These are phyloP conservation scores for Vicia sativa DNA, from an alignment of 306 rosid species.

Conservation along the genomic window DNA sequence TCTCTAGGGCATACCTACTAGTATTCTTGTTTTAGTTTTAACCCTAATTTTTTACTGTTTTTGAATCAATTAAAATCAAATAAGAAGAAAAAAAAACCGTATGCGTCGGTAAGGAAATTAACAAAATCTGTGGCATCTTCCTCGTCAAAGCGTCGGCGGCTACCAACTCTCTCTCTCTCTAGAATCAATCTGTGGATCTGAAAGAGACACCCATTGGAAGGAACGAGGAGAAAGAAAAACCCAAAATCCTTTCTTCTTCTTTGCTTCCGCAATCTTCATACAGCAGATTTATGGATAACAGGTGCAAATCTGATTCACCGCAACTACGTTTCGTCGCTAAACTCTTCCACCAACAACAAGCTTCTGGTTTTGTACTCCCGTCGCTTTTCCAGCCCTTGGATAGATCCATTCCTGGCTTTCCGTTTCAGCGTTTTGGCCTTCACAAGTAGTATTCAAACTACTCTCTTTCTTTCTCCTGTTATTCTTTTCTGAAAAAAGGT, in stretches of 20 bases:
- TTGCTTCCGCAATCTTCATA: constrained; percentile 14
- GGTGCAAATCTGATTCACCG: constrained; percentile 39
- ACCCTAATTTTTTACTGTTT: no score
- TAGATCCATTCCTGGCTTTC: constrained; percentile 48
- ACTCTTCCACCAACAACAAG: constrained; percentile 30
- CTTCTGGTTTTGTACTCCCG: constrained; percentile 14
- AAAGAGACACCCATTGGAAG: constrained; percentile 27
- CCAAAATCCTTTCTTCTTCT: constrained; percentile 29
- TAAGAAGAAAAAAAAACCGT: no score
- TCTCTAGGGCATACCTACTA: no score
- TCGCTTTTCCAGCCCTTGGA: constrained; percentile 45
- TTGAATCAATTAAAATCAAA: no score
- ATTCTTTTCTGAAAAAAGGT: constrained; percentile 32
- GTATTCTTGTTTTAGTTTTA: no score
- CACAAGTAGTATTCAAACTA: constrained; percentile 32
- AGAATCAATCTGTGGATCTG: constrained; percentile 25
- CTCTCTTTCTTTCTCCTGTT: constrained; percentile 7
- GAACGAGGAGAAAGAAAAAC: constrained; percentile 1
- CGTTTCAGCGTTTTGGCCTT: constrained; percentile 36
- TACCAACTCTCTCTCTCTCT: constrained; percentile 29
- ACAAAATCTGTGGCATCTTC: background rate
- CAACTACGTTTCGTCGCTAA: constrained; percentile 30
- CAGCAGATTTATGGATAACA: constrained; percentile 54
- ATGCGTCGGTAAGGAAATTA: no score
- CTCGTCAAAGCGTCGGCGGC: no score